phyloP scores from a whole-genome alignment of 768 basidiomycete genomes.

The Rickenella mellea region DNA sequence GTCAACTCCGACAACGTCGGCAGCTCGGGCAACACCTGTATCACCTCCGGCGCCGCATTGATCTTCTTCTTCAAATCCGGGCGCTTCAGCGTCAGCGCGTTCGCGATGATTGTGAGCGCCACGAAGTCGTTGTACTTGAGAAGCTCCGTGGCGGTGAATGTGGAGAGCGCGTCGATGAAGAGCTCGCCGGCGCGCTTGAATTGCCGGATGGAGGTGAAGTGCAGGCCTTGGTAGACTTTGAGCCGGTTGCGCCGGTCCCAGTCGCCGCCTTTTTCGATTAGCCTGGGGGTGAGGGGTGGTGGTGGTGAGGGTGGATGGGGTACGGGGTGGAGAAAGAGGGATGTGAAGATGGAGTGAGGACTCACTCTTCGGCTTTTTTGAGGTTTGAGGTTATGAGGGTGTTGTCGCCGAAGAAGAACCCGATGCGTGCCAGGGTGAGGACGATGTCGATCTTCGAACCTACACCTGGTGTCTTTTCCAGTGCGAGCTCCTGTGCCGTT shows the following conservation, averaged over 20 bases:
- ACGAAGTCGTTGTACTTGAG: constrained; percentile 88
- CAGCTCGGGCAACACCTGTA: constrained; percentile 71
- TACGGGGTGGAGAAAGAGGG: neutral
- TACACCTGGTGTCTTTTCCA: constrained; percentile 87
- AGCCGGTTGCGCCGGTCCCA: constrained; percentile 96
- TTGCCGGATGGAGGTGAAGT: constrained; percentile 80
- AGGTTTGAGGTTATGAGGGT: constrained; percentile 63
- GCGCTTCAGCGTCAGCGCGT: constrained; percentile 63
- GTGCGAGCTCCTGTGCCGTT: constrained; percentile 70
- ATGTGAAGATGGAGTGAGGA: constrained; percentile 6
- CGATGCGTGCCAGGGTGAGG: constrained; percentile 80
- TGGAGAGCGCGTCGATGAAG: constrained; percentile 83
- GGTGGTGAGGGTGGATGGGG: constrained; percentile 1
- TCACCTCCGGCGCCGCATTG: constrained; percentile 80
- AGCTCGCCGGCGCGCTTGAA: constrained; percentile 83
- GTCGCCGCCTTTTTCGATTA: constrained; percentile 93
- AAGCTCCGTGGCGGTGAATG: constrained; percentile 90
- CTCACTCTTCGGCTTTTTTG: constrained; percentile 72
- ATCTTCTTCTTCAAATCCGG: constrained; percentile 93
- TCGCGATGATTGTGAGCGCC: constrained; percentile 71
- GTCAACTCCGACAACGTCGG: constrained; percentile 77
- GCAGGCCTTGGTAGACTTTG: constrained; percentile 89
- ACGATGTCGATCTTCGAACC: constrained; percentile 92
- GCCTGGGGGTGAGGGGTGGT: constrained; percentile 27
- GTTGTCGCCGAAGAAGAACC: constrained; percentile 82